Conservation (phyloP, 1,284 basidiomycete genomes). For the Rhodotorula sp. region DNA sequence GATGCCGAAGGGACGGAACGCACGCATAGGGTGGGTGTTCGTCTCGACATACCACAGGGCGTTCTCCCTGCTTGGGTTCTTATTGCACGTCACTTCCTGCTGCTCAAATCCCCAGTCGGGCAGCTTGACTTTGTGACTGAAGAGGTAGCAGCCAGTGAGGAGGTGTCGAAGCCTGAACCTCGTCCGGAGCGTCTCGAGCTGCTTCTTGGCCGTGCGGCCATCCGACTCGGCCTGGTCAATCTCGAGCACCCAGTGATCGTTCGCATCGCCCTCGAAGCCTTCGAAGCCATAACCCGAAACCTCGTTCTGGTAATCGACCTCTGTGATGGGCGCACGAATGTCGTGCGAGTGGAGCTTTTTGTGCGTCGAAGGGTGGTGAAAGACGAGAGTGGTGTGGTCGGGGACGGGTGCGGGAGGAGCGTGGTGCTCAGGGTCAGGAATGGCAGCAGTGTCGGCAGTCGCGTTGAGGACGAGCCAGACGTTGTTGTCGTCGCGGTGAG, state of each 20-base stretch:
- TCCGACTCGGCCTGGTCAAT: slow-evolving; percentile 59
- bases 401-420: slow-evolving; percentile 29
- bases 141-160: slow-evolving; percentile 90
- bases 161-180: slow-evolving; percentile 81
- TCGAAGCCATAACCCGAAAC: slow-evolving; percentile 91
- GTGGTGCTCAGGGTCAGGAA: slow-evolving; percentile 55
- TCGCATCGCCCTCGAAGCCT: slow-evolving; percentile 80
- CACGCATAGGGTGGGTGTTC: slow-evolving; percentile 70
- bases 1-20: slow-evolving; percentile 48
- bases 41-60: slow-evolving; percentile 96
- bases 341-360: slow-evolving; percentile 95
- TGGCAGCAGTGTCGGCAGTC: slow-evolving; percentile 50
- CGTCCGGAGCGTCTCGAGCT: slow-evolving; percentile 76
- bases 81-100: slow-evolving; percentile 69
- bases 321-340: slow-evolving; percentile 88
- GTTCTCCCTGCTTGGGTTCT: slow-evolving; percentile 86
- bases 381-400: slow-evolving; percentile 68
- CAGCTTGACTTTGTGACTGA: slow-evolving; percentile 95
- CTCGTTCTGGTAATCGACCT: slow-evolving; percentile 99
- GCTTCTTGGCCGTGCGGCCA: slow-evolving; percentile 64
- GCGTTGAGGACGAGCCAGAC: slow-evolving; percentile 72
- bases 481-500: slow-evolving; percentile 91
- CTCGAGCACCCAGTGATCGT: slow-evolving; percentile 94
- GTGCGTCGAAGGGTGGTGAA: slow-evolving; percentile 76
- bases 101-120: slow-evolving; percentile 98